These are phyloP conservation scores for Reutealis trisperma DNA, from an alignment of 345 rosid species.

Conservation along the genomic window DNA sequence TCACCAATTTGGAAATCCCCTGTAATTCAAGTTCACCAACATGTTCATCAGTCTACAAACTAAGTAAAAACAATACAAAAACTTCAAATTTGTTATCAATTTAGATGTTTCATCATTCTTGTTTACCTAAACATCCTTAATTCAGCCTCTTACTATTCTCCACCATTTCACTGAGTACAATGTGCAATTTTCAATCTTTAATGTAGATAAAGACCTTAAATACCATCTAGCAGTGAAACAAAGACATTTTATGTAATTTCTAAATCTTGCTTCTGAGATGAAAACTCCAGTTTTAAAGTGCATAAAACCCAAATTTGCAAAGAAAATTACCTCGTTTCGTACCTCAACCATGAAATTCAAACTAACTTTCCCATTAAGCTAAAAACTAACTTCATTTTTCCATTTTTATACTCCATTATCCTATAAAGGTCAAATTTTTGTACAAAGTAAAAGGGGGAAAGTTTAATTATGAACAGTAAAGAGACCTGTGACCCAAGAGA, in stretches of 20 bases:
- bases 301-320: neutral
- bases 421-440: neutral
- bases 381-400: neutral
- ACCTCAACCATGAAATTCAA: neutral
- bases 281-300: neutral
- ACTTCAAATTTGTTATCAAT: neutral
- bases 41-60: neutral
- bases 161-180: too few species aligned
- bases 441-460: neutral
- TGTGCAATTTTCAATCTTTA: neutral
- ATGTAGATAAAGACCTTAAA: neutral
- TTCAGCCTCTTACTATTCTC: neutral
- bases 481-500: slow-evolving; percentile 89
- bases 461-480: neutral
- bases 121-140: neutral
- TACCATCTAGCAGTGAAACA: neutral
- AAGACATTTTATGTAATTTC: neutral
- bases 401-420: neutral
- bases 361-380: neutral
- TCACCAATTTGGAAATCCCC: slow-evolving; percentile 67
- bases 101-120: neutral
- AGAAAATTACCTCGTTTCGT: neutral
- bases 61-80: slow-evolving; percentile 1
- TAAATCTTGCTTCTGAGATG: neutral
- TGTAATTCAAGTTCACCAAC: slow-evolving; percentile 25